Evolutionary conservation across 2,329 filamentous ascomycete species (phyloP).

Genomic region (Sclerotinia nivalis): DNA sequence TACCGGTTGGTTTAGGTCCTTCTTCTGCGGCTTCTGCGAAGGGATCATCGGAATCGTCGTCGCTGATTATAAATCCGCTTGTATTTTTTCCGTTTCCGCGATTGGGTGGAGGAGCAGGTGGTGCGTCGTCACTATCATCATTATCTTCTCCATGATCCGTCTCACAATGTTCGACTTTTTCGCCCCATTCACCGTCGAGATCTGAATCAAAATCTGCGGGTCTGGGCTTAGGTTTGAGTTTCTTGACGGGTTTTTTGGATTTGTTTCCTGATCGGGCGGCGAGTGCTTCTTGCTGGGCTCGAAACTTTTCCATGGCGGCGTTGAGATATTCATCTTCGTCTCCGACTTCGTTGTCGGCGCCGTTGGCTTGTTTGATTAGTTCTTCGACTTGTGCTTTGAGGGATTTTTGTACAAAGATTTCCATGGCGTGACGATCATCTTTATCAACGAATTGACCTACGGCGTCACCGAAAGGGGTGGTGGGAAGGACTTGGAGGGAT

Average conservation of each 20-base stretch:
- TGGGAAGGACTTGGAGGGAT: constrained; percentile 87
- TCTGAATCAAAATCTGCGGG: constrained; percentile 88
- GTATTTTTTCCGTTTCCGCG: background rate
- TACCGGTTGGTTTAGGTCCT: background rate
- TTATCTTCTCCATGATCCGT: constrained; percentile 36
- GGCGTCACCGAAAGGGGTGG: constrained; percentile 89
- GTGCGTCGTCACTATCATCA: constrained; percentile 48
- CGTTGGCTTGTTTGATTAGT: constrained; percentile 50
- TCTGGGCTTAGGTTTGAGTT: constrained; percentile 67
- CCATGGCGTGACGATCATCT: constrained; percentile 90
- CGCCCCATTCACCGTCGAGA: constrained; percentile 81
- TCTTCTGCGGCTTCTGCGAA: constrained; percentile 6
- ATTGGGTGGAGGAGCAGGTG: constrained; percentile 36
- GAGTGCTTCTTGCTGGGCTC: constrained; percentile 71
- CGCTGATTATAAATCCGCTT: constrained; percentile 28
- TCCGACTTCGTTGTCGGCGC: constrained; percentile 60
- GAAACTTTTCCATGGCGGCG: constrained; percentile 71
- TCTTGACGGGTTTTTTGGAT: constrained; percentile 44
- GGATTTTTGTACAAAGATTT: constrained; percentile 73
- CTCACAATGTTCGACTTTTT: constrained; percentile 48
- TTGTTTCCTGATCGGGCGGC: constrained; percentile 59
- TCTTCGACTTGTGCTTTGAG: constrained; percentile 69
- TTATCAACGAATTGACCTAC: constrained; percentile 93
- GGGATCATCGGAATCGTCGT: constrained; percentile 57
- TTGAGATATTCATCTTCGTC: constrained; percentile 71